These are phyloP conservation scores for Astrephomene gubernaculifera DNA, from an alignment of 139 green algal species.

Conservation along the genomic window DNA sequence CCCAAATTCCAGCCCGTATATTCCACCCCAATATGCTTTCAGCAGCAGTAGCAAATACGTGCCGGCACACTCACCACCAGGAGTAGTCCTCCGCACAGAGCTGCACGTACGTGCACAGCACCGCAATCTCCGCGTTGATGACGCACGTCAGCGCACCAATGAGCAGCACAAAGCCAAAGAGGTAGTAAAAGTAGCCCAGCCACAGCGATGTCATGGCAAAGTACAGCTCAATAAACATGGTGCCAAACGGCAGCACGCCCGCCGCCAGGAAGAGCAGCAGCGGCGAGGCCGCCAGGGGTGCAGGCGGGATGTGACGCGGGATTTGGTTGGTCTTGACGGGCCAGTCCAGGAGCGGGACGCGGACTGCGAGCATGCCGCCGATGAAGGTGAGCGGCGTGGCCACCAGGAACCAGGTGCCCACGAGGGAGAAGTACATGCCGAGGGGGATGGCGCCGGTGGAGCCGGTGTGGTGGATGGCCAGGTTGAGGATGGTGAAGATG, in stretches of 20 bases:
- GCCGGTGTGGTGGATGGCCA: constrained; percentile 84
- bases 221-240: constrained; percentile 97
- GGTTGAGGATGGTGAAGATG: constrained; percentile 87
- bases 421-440: constrained; percentile 89
- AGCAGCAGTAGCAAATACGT: too few relatives aligned
- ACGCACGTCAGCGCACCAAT: constrained; percentile 87
- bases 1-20: too few relatives aligned
- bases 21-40: too few relatives aligned
- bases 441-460: constrained; percentile 87
- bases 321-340: constrained; percentile 97
- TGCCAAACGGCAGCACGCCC: constrained; percentile 95
- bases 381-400: constrained; percentile 85
- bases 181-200: constrained; percentile 98
- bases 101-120: constrained; percentile 92
- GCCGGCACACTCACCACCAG: constrained; percentile 83
- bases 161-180: constrained; percentile 92
- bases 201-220: constrained; percentile 94
- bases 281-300: constrained; percentile 83
- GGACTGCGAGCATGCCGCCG: constrained; percentile 68
- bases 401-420: constrained; percentile 91
- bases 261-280: constrained; percentile 85
- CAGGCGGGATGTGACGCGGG: constrained; percentile 91
- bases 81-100: constrained; percentile 94
- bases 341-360: constrained; percentile 71
- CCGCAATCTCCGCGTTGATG: constrained; percentile 87